phyloP scores from a whole-genome alignment of 108 stramenopile species.

The Conticribra guillardii region DNA sequence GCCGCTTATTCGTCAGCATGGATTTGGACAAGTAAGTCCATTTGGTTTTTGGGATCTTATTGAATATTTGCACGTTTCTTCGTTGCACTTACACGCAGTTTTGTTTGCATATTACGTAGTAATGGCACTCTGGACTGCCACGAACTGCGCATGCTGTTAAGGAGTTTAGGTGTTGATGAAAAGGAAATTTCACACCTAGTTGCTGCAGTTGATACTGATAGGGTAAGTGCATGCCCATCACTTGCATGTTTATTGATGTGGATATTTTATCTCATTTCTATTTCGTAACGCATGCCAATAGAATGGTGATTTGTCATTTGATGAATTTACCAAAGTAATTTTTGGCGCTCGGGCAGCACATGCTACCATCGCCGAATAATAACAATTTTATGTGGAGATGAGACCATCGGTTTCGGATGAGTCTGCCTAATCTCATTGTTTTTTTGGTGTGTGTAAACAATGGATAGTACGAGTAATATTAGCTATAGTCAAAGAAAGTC shows the following conservation, averaged over 20 bases:
- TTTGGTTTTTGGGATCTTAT: neutral
- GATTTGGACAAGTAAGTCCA: conserved; percentile 20
- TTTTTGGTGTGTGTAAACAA: too few relatives aligned
- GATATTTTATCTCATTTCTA: neutral
- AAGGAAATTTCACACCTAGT: conserved; percentile 15
- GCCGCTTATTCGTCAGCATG: conserved; percentile 19
- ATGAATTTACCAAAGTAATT: conserved; percentile 14
- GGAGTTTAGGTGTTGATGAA: conserved; percentile 20
- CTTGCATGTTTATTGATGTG: neutral
- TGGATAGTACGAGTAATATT: too few relatives aligned
- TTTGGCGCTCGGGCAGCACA: neutral
- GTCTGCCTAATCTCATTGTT: too few relatives aligned
- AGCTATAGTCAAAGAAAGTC: too few relatives aligned
- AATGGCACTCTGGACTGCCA: conserved; percentile 28
- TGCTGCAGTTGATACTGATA: conserved; percentile 26
- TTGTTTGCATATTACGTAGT: neutral
- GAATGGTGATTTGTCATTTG: conserved; percentile 18
- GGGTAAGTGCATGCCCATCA: neutral
- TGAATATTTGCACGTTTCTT: too few relatives aligned
- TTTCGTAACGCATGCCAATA: neutral
- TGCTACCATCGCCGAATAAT: too few relatives aligned
- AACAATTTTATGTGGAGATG: too few relatives aligned
- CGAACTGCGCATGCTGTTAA: conserved; percentile 18
- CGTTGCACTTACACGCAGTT: neutral
- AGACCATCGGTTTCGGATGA: too few relatives aligned